Conservation (phyloP, 192 early-diverging fungal genomes). For the Backusella mclennaniae region DNA sequence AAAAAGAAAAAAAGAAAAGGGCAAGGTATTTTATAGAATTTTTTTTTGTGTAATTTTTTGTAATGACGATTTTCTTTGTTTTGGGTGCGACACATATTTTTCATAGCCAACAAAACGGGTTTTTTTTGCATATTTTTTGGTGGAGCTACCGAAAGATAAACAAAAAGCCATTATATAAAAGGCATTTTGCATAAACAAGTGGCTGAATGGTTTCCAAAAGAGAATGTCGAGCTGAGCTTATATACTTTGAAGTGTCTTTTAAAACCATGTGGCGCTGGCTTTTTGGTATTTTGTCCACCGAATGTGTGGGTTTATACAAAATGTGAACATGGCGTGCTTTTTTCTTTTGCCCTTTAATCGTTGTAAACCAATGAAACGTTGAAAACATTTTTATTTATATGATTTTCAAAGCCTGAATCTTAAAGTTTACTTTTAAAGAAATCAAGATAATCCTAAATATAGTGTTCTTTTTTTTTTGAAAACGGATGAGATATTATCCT, state of each 20-base stretch:
- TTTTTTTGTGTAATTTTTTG: neutral
- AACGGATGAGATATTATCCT: no score
- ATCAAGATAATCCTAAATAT: no score
- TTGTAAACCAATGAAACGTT: neutral
- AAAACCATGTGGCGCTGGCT: neutral
- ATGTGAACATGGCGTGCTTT: neutral
- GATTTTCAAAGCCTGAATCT: neutral
- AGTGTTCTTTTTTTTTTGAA: no score
- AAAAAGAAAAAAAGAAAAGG: neutral
- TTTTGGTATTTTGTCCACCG: neutral
- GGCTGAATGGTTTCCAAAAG: neutral
- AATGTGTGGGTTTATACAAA: neutral
- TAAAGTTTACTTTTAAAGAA: no score
- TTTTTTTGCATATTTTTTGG: no score
- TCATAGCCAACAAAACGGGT: no score
- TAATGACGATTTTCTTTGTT: conserved; percentile 5
- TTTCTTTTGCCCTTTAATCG: neutral
- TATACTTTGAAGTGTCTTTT: neutral
- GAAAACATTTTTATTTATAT: neutral
- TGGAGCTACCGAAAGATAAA: neutral
- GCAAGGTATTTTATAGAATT: neutral
- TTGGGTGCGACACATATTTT: neutral
- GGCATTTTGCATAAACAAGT: neutral
- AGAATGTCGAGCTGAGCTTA: neutral
- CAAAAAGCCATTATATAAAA: neutral